Base-by-base conservation (phyloP, 805 yeast species). In the Zygosaccharomyces rouxii region DNA sequence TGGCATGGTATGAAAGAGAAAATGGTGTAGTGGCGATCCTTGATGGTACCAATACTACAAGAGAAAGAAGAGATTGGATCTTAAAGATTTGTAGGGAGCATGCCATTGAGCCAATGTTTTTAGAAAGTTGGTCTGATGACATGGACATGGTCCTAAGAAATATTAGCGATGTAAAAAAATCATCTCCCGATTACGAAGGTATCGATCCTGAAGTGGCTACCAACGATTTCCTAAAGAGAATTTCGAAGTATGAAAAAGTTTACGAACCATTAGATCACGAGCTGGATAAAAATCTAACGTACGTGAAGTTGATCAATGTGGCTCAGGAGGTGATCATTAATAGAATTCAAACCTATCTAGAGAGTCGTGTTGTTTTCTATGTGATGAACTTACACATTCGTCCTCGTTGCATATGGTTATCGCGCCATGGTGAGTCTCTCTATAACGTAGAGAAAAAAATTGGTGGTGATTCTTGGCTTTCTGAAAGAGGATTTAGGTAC, bases 301-400 rank as follows among this genome's bases (percentile, higher is more conserved):
- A 86, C 68, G 85, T 90, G 60, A 92, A 89, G 67, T 74, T 94
- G 55, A 81, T 89, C 65, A 89, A 94, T 63, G 89, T 89, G 42
- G 87, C 89, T 54, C 78, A 90, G 46, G 96, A 89, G 64, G 89
- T 94, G 38, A 81, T 94, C 48, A 81, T 92, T 63, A 92, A 94
- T 70, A 77, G 82, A 52, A 89, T 94, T 56, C 89, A 87, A 65
- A 81, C 90, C 21, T 94, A 94, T 65, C 71, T 92, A 59, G 95
- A 94, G 67, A 83, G 94, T 53, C 79, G 97, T 59, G 89, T 94
- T 54, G 97, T 90, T 16, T 94, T 89, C 69, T 94, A 89, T 64
- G 88, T 94, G 37, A 90, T 94, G 97, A 94, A 94, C 63, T 72
- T 94, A 57, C 97, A 90, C 66, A 86, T 89, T 58, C 87, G 88